Evolutionary conservation across 208 protist genomes (phyloP), one percentile per base, ranked within the genome.

Genomic region (Strigomonas oncopelti): DNA sequence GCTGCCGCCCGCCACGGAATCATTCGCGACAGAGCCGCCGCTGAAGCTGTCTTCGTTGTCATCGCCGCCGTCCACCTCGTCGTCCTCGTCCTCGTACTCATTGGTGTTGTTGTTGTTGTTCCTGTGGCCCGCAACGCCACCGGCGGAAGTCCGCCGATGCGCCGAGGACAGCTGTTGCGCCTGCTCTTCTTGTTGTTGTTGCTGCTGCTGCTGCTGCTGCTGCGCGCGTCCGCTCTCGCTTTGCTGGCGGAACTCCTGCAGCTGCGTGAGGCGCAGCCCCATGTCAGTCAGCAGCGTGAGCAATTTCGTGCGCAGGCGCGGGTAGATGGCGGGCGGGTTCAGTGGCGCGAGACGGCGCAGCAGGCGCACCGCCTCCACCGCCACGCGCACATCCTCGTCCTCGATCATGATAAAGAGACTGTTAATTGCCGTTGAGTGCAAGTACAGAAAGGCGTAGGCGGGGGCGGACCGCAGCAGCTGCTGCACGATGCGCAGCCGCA

Each of bases 351-450:
- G 32, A 5, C 75, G 78, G 36, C 89, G 84, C 36, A 94, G 70
- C 52, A 92, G 75, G 27, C 78, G 76, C 5, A 85, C 73, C 14
- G 78, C 85, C 72, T 81, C 64, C n/a, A 87, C 65, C 18, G 84
- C 74, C 67, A 89, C 90, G 7, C 72, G 76, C 78, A 81, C 46
- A 67, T 83, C 74, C 34, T 76, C 74, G 64, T 94, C 88, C 58
- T 91, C 83, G 38, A 92, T 65, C 29, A 77, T 72, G 7, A 78
- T 72, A 61, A 92, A 90, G 13, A 94, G 71, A n/a, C 77, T 67
- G 28, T 91, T 75, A 20, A 94, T 38, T 8, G 88, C 67, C 14
- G 77, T 60, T 31, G 75, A 74, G 65, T 94, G 82, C 13, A 83
- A 76, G 70, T 80, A 91, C 4, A 94, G 61, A n/a, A 90, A 62